Base-by-base conservation (phyloP, 495 filamentous ascomycete genomes). In the Talaromyces wortmannii region DNA sequence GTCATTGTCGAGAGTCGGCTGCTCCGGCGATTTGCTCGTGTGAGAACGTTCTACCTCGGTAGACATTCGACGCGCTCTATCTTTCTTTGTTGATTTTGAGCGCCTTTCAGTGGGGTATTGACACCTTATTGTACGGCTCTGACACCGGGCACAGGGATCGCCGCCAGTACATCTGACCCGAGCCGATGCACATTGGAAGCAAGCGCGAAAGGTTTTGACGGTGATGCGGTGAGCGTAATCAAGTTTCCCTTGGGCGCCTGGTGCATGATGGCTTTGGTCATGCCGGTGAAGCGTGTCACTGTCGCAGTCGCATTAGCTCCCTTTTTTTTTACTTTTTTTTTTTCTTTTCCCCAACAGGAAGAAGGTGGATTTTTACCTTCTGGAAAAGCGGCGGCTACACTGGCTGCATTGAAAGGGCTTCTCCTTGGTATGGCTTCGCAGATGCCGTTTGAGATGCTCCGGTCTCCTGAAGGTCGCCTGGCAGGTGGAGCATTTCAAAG, bases 361-460 rank as follows among this genome's bases (percentile, higher is more conserved):
- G 23, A 23, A 23, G 42, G 42, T 47, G 45, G 52, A 57, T n/a
- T 33, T 33, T 16, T 70, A 81, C 75, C 73, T 81, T 63, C 75
- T 71, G 16, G 84, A 84, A 63, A 90, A 90, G 55, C 85, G 79
- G 50, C 86, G 81, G 23, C 78, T 76, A 64, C 86, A 90, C 58
- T 82, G 77, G 7, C 77, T 68, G 60, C 86, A 90, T 58, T 83
- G 79, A 59, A 88, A 88, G 0, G 81, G 82, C 59, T 85, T 86
- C 63, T 86, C 83, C 56, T 84, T 86, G 1, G 83, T 83, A 62
- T 90, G 86, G 48, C 84, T 86, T 43, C 86, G 78, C 57, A 86
- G 73, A 67, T 90, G 86, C 31, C 86, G 76, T 66, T 87, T 90
- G 44, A 90, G 64, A 67, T 90, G 86, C 61, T 90, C 86, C 15